phyloP scores from a whole-genome alignment of 306 rosid species.

The Cicer chorassanicum region DNA sequence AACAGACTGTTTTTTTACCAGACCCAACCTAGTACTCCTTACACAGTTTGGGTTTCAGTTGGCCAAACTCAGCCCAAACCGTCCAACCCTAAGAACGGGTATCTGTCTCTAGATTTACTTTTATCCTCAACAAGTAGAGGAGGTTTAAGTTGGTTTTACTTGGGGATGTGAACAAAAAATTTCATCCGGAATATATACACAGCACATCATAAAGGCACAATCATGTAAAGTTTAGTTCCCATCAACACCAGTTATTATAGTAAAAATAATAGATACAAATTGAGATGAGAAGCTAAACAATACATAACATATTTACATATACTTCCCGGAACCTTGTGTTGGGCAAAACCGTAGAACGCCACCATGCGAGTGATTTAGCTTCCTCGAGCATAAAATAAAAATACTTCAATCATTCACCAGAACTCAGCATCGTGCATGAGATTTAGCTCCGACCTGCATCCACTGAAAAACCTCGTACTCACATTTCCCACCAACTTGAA shows the following conservation, averaged over 20 bases:
- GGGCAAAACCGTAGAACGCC: slow-evolving; percentile 44
- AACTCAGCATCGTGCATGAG: slow-evolving; percentile 39
- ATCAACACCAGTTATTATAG: slow-evolving; percentile 49
- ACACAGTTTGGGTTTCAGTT: no score
- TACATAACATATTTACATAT: slow-evolving; percentile 65
- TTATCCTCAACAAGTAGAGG: slow-evolving; percentile 16
- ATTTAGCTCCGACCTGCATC: slow-evolving; percentile 80
- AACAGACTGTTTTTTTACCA: no score
- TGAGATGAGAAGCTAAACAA: slow-evolving; percentile 70
- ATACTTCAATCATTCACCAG: slow-evolving; percentile 38
- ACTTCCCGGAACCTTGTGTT: slow-evolving; percentile 48
- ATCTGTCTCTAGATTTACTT: slow-evolving; percentile 28
- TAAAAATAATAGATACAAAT: slow-evolving; percentile 52
- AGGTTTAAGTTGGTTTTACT: slow-evolving; percentile 41
- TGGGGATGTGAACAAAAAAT: slow-evolving; percentile 51
- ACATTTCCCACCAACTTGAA: slow-evolving; percentile 43
- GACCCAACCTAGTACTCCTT: no score
- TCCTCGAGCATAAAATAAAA: slow-evolving; percentile 55
- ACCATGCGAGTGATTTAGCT: slow-evolving; percentile 47
- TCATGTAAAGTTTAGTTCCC: slow-evolving; percentile 61
- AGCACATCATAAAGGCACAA: slow-evolving; percentile 44
- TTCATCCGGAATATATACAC: slow-evolving; percentile 52
- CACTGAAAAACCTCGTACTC: slow-evolving; percentile 61
- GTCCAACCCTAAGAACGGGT: background rate
- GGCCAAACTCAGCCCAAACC: no score